These are phyloP conservation scores for Syncephalastrum monosporum DNA, from an alignment of 371 early-diverging fungal genomes.

Conservation along the genomic window DNA sequence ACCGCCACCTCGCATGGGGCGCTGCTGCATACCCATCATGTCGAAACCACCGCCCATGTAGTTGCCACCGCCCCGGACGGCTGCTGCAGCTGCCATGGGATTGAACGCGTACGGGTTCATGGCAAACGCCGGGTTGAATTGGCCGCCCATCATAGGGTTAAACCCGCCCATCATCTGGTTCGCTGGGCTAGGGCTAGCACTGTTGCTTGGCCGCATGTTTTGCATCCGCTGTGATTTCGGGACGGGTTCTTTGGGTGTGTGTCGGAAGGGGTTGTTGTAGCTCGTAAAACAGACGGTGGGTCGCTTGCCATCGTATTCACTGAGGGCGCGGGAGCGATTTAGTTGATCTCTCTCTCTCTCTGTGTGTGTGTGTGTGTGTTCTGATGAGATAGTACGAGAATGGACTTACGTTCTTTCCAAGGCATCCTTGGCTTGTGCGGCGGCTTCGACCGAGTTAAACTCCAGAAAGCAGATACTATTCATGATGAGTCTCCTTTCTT, in stretches of 20 bases:
- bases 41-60: conserved; percentile 34
- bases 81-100: conserved; percentile 20
- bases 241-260: conserved; percentile 45
- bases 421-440: conserved; percentile 35
- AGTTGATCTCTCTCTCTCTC: neutral
- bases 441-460: conserved; percentile 41
- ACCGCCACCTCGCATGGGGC: too few species aligned
- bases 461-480: conserved; percentile 50
- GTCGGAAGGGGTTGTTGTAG: conserved; percentile 45
- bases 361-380: too few species aligned
- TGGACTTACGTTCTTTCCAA: conserved; percentile 42
- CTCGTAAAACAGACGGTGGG: conserved; percentile 36
- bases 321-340: conserved; percentile 7
- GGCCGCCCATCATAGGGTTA: conserved; percentile 31
- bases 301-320: conserved; percentile 39
- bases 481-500: neutral
- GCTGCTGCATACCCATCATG: conserved; percentile 32
- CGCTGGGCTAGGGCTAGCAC: conserved; percentile 9
- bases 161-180: conserved; percentile 17
- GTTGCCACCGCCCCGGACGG: conserved; percentile 18
- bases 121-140: conserved; percentile 15
- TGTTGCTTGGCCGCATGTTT: conserved; percentile 2
- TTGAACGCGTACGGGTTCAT: conserved; percentile 33
- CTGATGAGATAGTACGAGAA: neutral
- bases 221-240: conserved; percentile 27